Evolutionary conservation across 345 rosid species (phyloP), one percentile per base, ranked within the genome.

Genomic region (Mercurialis annua): DNA sequence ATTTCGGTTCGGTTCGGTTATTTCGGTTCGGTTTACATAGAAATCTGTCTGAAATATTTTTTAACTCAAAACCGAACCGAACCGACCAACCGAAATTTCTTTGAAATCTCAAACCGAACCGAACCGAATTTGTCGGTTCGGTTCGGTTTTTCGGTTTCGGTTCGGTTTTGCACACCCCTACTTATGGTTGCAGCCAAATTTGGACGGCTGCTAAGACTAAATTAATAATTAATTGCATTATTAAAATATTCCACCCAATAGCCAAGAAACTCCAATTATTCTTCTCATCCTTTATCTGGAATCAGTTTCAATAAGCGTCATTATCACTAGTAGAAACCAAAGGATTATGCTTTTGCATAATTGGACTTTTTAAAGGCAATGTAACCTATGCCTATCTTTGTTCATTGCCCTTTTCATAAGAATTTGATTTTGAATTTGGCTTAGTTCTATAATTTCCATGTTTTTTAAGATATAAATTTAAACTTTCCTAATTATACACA

Each of bases 311-410:
- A 11, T 67, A 23, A n/a, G n/a, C 53, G 73, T 68, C 44, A 9
- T 62, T 53, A 44, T 74, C 53, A 40, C 6, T 20, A 18, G 26
- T 27, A 33, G 44, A 71, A 18, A 52, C 61, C 70, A 38, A 10
- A 16, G 10, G 44, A 49, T 47, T 60, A 62, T 36, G 61, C 57
- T 26, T 38, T n/a, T 18, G 8, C 62, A 47, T 63, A 47, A 70
- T 67, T 58, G 33, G 20, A 59, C 68, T 53, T 70, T 70, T n/a
- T 70, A 29, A 52, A 47, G 36, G 52, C 71, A 68, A 64, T 6
- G 59, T 4, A 49, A 8, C 3, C 36, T 44, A 16, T 65, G 33
- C 33, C 48, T 17, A 30, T 21, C 38, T 26, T 58, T 24, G 31
- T 68, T 55, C 77, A n/a, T 54, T 64, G 43, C 72, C 64, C 68